Percentiles rank a stretch among this genome's conserved stretches.
phyloP scores from a whole-genome alignment of 495 filamentous ascomycete genomes.

The Penicillium simplicissimum region DNA sequence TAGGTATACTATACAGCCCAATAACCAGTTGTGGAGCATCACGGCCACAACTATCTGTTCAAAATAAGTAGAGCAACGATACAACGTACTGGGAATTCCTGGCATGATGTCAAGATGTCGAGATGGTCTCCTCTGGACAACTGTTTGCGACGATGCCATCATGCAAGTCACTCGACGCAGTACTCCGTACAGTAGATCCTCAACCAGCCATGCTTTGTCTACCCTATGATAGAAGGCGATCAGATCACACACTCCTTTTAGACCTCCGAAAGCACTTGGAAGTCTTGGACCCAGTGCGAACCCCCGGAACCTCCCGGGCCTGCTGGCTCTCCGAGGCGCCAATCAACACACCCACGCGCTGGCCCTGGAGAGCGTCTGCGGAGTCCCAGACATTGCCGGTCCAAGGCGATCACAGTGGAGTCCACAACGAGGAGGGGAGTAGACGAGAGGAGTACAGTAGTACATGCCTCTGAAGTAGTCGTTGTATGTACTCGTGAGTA shows the following conservation, averaged over 20 bases:
- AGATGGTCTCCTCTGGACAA: background rate
- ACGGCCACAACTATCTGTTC: background rate
- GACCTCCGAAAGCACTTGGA: background rate
- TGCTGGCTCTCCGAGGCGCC: conserved; percentile 24
- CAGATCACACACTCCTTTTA: background rate
- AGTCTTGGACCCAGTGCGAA: background rate
- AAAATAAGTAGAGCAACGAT: background rate
- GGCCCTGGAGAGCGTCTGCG: conserved; percentile 18
- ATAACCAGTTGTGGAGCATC: background rate
- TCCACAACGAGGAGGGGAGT: background rate
- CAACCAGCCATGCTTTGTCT: background rate
- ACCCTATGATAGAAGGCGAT: background rate
- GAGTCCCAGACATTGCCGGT: conserved; percentile 25
- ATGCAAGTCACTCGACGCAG: background rate
- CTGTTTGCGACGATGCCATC: background rate
- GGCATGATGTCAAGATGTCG: background rate
- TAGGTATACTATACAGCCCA: background rate
- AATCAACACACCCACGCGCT: conserved; percentile 31
- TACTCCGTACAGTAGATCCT: background rate
- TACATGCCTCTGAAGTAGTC: background rate
- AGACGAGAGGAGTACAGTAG: background rate
- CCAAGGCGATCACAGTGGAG: conserved; percentile 17
- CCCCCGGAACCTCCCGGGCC: conserved; percentile 24
- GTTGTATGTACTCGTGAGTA: background rate
- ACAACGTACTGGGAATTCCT: background rate